phyloP scores from a whole-genome alignment of 176 grass and related monocot genomes.

The Echinochloa phyllopogon region DNA sequence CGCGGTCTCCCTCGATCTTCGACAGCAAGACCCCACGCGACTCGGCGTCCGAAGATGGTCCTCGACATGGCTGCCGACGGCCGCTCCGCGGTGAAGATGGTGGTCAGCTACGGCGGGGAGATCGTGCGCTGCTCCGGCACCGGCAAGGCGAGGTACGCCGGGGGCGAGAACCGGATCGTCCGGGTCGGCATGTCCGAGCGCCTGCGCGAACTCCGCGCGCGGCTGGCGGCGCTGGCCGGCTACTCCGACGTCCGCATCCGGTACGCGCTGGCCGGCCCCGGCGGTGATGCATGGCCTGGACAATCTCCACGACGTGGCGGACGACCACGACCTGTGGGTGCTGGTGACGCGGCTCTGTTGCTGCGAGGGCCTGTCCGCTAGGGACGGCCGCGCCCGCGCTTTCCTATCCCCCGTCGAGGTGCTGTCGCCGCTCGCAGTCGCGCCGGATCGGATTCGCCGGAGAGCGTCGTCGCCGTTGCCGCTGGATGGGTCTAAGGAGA shows the following conservation, averaged over 20 bases:
- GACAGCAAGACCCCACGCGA: background rate
- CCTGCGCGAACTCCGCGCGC: background rate
- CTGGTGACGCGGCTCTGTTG: background rate
- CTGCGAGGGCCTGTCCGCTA: background rate
- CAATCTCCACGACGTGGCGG: background rate
- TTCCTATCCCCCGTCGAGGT: background rate
- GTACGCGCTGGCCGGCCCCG: background rate
- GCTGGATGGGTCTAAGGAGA: too few species aligned
- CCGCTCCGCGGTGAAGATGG: background rate
- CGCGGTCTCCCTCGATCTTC: background rate
- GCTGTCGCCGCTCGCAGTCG: background rate
- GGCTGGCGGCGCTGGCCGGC: conserved; percentile 15
- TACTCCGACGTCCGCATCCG: conserved; percentile 2
- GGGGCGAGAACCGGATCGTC: conserved; percentile 28
- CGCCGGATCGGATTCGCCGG: background rate
- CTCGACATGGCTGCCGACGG: background rate
- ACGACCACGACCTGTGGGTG: conserved; percentile 15
- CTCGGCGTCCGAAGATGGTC: background rate
- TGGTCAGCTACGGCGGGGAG: conserved; percentile 16
- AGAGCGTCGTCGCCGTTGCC: background rate
- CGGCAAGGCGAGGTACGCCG: background rate
- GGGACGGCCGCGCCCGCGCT: background rate
- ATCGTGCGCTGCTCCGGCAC: background rate
- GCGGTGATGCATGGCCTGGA: background rate
- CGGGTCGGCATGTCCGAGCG: conserved; percentile 6